Conservation (phyloP, 2,329 filamentous ascomycete genomes). For the Hymenoscyphus fructigenus region DNA sequence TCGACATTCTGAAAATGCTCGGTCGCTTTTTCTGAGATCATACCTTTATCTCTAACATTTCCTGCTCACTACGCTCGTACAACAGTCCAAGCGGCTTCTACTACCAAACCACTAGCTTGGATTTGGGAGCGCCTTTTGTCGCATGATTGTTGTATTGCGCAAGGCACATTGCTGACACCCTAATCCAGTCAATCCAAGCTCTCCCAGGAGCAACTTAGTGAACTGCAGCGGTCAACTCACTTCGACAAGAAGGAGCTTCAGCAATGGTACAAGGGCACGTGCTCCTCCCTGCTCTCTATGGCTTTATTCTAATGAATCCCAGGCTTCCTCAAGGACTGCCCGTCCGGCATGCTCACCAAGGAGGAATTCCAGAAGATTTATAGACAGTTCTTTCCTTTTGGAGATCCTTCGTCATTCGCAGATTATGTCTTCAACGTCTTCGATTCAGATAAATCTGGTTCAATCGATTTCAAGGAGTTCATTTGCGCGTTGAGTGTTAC, state of each 20-base stretch:
- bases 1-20: background rate
- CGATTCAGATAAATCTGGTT: slow-evolving; percentile 94
- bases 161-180: slow-evolving; percentile 17
- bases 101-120: background rate
- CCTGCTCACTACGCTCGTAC: background rate
- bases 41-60: background rate
- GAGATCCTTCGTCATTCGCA: slow-evolving; percentile 94
- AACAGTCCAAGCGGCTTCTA: background rate
- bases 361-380: slow-evolving; percentile 99
- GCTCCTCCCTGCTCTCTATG: background rate
- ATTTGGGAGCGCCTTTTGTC: background rate
- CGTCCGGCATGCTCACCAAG: slow-evolving; percentile 93
- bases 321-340: slow-evolving; percentile 99
- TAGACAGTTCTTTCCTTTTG: slow-evolving; percentile 98
- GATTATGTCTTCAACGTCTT: slow-evolving; percentile 99
- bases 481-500: slow-evolving; percentile 98
- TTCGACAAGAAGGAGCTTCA: slow-evolving; percentile 99
- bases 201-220: slow-evolving; percentile 89
- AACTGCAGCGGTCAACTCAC: slow-evolving; percentile 94
- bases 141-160: background rate
- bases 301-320: slow-evolving; percentile 12
- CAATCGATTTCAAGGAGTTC: slow-evolving; percentile 99
- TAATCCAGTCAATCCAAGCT: slow-evolving; percentile 88
- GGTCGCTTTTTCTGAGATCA: background rate
- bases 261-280: slow-evolving; percentile 98